Evolutionary conservation across 2,329 filamentous ascomycete species (phyloP), one percentile per base, ranked within the genome.

Genomic region (Cladobotryum protrusum): DNA sequence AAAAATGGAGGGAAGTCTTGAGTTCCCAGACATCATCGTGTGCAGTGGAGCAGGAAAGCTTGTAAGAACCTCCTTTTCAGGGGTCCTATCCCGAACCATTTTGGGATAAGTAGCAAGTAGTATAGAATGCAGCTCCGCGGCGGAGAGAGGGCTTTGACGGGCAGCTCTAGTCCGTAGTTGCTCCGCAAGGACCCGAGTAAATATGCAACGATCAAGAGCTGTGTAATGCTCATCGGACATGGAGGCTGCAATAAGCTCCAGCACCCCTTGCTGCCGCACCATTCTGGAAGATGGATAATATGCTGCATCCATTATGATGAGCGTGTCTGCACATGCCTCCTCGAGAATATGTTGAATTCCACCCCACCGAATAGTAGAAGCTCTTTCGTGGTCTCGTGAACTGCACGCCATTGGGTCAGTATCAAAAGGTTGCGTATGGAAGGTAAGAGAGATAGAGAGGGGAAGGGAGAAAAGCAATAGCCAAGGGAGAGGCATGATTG

Each of bases 281-380:
- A 78, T 73, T 53, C 71, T 75, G 2, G 75, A 73, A 8, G 76
- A 76, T 1, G 77, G 77, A 47, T 77, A 81, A 58, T 79, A 82
- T 0, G 76, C 74, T 5, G 78, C 73, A 61, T 82, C 79, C 76
- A 82, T 78, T 33, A 82, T 66, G 49, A 82, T 71, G 17, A 82
- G 67, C 4, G 75, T 77, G 59, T 82, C 79, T 3, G 78, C 72
- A 29, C 67, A 69, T 2, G 77, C 75, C 52, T 79, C 75, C 59
- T 82, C 79, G 7, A 82, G 66, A 14, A 74, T 73, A 52, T 76
- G 74, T 59, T 82, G 78, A 35, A 82, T 75, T 17, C 72, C 72
- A 52, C 70, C 76, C 79, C 79, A 82, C 43, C 77, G 67, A 43
- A 81, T 76, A 5, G 68, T 72, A 18, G 72, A 72, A 4, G 71